phyloP scores from a whole-genome alignment of 345 rosid genomes.

The Gossypium ekmanianum region DNA sequence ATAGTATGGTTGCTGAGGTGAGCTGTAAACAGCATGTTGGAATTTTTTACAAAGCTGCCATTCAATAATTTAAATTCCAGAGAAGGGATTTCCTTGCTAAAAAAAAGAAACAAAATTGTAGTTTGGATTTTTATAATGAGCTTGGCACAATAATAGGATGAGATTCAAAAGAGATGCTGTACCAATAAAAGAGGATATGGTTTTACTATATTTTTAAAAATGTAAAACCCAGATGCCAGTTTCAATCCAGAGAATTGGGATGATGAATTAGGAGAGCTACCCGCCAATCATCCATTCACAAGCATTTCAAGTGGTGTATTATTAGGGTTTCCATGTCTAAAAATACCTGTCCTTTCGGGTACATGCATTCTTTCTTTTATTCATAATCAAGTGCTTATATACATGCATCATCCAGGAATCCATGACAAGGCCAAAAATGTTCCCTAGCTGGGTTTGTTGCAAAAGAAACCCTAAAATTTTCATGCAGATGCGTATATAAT shows the following conservation, averaged over 20 bases:
- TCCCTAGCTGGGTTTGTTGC: constrained; percentile 19
- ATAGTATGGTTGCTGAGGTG: neutral
- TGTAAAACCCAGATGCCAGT: constrained; percentile 16
- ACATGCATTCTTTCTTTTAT: neutral
- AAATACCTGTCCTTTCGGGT: neutral
- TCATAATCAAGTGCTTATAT: too few relatives aligned
- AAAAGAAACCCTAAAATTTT: neutral
- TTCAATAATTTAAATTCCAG: neutral
- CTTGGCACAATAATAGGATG: constrained; percentile 6
- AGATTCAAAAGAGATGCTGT: neutral
- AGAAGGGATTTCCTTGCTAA: neutral
- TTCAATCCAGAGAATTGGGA: constrained; percentile 17
- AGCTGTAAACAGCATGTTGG: neutral
- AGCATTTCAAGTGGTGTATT: neutral
- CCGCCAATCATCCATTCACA: too few relatives aligned
- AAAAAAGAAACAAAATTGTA: neutral
- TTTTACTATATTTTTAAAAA: neutral
- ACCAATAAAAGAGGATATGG: neutral
- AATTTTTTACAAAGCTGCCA: neutral
- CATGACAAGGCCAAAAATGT: constrained; percentile 21
- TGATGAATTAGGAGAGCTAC: neutral
- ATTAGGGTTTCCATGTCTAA: neutral
- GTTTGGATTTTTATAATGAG: constrained; percentile 1
- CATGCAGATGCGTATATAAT: neutral
- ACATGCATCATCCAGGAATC: neutral